Evolutionary conservation across 2,329 filamentous ascomycete genomes (phyloP), one percentile per base, ranked within the genome.

Genomic region (Pyricularia grisea): DNA sequence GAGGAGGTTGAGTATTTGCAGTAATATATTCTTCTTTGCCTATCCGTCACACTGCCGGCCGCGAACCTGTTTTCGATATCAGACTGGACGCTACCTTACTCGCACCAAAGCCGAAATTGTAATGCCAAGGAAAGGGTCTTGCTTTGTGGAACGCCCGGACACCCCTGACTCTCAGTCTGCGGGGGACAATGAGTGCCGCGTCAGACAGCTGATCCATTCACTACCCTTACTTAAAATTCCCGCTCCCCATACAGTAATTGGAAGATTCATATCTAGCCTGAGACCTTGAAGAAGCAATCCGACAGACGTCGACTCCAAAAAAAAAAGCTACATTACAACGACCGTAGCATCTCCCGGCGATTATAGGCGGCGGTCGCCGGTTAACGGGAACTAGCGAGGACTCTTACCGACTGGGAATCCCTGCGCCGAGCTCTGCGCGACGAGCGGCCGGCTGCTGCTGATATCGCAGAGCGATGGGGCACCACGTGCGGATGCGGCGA

Each of bases 401-500:
- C 12, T 31, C 63, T 17, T 17, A 33, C 42, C 42, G 42, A 55
- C 42, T 20, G 42, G 42, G 42, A 50, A 55, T 55, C 63, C 42
- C 23, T 65, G 33, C 27, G 25, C n/a, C 63, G 20, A 33, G 31
- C 9, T 27, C 7, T 64, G 12, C 60, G n/a, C 63, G 63, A n/a
- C 28, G 63, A 27, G 17, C 63, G 63, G n/a, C 63, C 17, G 42
- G 63, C 63, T 28, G 63, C 63, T 33, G 11, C 63, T 17, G 14
- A 30, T 11, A 31, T 30, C 20, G 31, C 28, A 30, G 28, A 12
- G 31, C 17, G 63, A n/a, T 33, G 63, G 63, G 63, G 63, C 17
- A 36, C 65, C 65, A 17, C 66, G 23, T 50, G 66, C 66, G 66
- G 66, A 67, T 67, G 25, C 66, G 66, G 50, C 66, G 66, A 67